phyloP scores from a whole-genome alignment of 2,329 filamentous ascomycete species.

The Botrytis cinerea region DNA sequence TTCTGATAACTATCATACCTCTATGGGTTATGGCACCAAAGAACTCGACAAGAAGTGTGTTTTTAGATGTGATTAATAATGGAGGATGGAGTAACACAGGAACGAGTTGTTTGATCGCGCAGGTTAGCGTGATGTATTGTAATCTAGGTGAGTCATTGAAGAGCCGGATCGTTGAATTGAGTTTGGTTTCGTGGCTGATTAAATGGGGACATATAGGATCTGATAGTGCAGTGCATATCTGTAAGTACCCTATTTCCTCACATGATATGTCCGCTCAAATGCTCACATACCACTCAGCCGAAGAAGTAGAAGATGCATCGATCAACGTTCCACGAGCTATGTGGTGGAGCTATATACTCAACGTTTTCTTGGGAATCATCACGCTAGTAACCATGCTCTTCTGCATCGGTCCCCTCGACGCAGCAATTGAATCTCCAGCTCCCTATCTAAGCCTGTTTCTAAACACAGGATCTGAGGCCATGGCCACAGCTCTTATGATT shows the following conservation, averaged over 20 bases:
- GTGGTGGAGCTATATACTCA: conserved; percentile 50
- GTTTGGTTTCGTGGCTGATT: background rate
- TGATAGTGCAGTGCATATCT: conserved; percentile 44
- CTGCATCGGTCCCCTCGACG: conserved; percentile 39
- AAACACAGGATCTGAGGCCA: conserved; percentile 47
- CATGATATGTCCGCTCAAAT: background rate
- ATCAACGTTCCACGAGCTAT: conserved; percentile 51
- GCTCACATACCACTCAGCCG: conserved; percentile 37
- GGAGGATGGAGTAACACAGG: conserved; percentile 42
- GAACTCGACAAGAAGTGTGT: conserved; percentile 37
- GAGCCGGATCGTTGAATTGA: background rate
- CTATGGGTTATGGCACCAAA: conserved; percentile 42
- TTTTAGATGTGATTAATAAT: conserved; percentile 41
- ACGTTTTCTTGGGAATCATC: conserved; percentile 49
- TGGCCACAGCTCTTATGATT: conserved; percentile 50
- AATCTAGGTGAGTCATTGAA: conserved; percentile 37
- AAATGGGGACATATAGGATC: conserved; percentile 20
- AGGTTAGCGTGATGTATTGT: conserved; percentile 39
- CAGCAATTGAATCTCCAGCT: conserved; percentile 50
- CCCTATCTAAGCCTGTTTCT: conserved; percentile 45
- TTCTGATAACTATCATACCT: conserved; percentile 47
- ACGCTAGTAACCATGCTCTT: conserved; percentile 43
- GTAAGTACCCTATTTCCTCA: conserved; percentile 11
- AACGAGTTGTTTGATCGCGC: conserved; percentile 44
- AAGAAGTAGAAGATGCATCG: conserved; percentile 52